Percentiles rank a stretch among this genome's conserved stretches.
These are phyloP conservation scores for Crithidia thermophila DNA, from an alignment of 208 protist genomes.

Conservation along the genomic window DNA sequence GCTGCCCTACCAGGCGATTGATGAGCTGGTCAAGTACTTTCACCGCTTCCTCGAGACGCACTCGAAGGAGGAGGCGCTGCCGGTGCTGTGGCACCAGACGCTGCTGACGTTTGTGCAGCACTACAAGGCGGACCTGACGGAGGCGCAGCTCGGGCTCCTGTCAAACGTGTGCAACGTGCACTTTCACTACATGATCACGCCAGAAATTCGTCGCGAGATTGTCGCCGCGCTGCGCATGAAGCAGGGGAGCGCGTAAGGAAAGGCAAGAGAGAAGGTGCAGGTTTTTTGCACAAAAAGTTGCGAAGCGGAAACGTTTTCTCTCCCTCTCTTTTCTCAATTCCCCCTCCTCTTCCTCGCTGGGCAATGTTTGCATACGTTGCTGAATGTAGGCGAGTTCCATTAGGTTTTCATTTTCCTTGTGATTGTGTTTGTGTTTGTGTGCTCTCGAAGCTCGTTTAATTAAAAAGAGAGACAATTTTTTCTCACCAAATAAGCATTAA, in stretches of 20 bases:
- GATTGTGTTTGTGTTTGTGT: not conserved
- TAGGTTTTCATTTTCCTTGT: not conserved
- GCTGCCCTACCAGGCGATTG: slow-evolving; percentile 96
- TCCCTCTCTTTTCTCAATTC: not conserved
- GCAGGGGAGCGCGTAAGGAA: slow-evolving; percentile 12
- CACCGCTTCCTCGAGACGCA: slow-evolving; percentile 87
- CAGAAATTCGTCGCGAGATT: slow-evolving; percentile 86
- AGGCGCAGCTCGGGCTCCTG: slow-evolving; percentile 73
- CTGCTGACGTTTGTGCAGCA: slow-evolving; percentile 95
- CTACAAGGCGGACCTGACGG: slow-evolving; percentile 87
- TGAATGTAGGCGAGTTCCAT: not conserved
- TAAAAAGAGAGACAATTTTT: not conserved
- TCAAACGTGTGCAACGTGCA: slow-evolving; percentile 77
- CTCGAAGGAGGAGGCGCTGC: slow-evolving; percentile 83
- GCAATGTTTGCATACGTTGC: not conserved
- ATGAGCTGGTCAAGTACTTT: slow-evolving; percentile 97
- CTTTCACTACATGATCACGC: slow-evolving; percentile 91
- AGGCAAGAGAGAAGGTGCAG: not conserved
- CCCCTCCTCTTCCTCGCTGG: no score
- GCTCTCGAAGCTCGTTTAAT: not conserved
- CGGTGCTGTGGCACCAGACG: slow-evolving; percentile 97
- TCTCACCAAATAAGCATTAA: not conserved
- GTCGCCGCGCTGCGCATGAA: slow-evolving; percentile 45
- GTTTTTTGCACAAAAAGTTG: not conserved
- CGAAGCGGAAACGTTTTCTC: not conserved